Conservation (phyloP, 2,329 filamentous ascomycete species). For the Hypoxylon sp. region DNA sequence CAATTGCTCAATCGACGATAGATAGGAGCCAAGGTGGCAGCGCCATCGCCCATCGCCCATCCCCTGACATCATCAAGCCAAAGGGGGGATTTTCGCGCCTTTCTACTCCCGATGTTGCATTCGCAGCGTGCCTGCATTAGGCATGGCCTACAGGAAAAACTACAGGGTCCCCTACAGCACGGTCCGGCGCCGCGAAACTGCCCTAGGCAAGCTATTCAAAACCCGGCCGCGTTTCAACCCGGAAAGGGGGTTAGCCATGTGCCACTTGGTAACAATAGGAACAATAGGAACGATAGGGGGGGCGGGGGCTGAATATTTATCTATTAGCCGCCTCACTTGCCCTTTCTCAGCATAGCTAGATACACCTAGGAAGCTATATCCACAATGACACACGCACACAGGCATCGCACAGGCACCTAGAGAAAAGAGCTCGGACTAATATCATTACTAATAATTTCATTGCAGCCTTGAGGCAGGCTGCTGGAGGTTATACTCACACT, state of each 20-base stretch:
- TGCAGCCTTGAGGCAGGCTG: slow-evolving; percentile 17
- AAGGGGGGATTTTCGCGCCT: slow-evolving; percentile 23
- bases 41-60: too few species aligned
- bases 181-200: slow-evolving; percentile 39
- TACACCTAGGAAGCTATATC: background rate
- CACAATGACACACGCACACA: slow-evolving; percentile 6
- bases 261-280: slow-evolving; percentile 2
- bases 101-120: slow-evolving; percentile 32
- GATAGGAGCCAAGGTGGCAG: background rate
- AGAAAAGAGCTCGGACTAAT: slow-evolving; percentile 1
- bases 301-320: background rate
- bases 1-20: slow-evolving; percentile 25
- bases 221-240: slow-evolving; percentile 37
- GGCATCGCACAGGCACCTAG: slow-evolving; percentile 4
- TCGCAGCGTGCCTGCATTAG: slow-evolving; percentile 14
- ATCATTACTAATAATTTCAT: slow-evolving; percentile 41
- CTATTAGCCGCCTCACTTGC: slow-evolving; percentile 19
- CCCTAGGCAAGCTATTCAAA: slow-evolving; percentile 26
- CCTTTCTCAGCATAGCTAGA: slow-evolving; percentile 10
- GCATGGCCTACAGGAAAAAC: slow-evolving; percentile 18
- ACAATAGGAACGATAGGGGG: too few species aligned
- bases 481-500: slow-evolving; percentile 16
- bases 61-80: slow-evolving; percentile 37
- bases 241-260: slow-evolving; percentile 23
- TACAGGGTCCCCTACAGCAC: slow-evolving; percentile 37